Percentiles rank a stretch among this genome's conserved stretches.
Conservation (phyloP, 768 basidiomycete genomes). For the Cubamyces sp. region DNA sequence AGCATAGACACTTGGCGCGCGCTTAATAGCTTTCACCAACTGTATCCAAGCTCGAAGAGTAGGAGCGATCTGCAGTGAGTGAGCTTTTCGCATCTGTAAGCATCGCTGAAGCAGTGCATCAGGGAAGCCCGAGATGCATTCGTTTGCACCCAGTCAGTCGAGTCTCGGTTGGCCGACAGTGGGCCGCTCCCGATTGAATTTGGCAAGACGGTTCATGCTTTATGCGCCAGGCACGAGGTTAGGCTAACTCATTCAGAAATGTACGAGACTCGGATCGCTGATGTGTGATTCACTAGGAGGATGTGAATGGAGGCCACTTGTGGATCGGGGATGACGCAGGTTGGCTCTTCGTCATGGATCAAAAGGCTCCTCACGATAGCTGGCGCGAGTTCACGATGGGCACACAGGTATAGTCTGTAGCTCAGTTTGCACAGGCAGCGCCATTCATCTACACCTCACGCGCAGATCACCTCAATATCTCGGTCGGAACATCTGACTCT, state of each 20-base stretch:
- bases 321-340: slow-evolving; percentile 7
- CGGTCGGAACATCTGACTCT: neutral
- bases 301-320: neutral
- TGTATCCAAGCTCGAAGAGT: neutral
- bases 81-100: neutral
- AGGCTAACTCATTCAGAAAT: neutral
- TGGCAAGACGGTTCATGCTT: neutral
- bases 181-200: neutral
- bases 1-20: neutral
- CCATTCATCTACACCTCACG: too few species aligned
- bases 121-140: neutral
- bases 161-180: neutral
- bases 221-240: neutral
- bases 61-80: neutral
- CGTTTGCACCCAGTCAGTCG: neutral
- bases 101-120: neutral
- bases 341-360: slow-evolving; percentile 7
- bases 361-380: neutral
- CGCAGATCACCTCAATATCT: slow-evolving; percentile 8
- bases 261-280: too few species aligned
- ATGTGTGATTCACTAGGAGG: neutral
- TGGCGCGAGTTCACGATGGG: slow-evolving; percentile 11
- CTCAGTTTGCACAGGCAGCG: neutral
- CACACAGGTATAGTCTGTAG: neutral
- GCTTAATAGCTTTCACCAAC: neutral